Base-by-base conservation (phyloP, 2,329 filamentous ascomycete genomes). In the Colletotrichum euphorbiae region DNA sequence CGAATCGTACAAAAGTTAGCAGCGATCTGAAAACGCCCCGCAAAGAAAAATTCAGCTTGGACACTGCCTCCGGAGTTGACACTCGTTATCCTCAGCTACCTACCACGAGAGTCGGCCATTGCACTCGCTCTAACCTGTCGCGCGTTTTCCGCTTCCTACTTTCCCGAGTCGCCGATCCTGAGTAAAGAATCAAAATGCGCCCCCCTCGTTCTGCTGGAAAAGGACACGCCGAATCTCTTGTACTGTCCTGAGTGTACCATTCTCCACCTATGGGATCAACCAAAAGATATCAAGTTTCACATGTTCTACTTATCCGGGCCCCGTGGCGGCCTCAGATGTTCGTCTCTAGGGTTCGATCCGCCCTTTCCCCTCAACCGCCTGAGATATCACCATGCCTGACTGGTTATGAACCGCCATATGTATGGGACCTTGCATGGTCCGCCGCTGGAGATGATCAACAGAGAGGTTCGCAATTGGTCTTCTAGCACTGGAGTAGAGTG, bases 321-420 rank as follows among this genome's bases (percentile, higher is more conserved):
- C 28, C 1, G 6, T 28, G 6, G 6, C 28, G 2, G 7, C 28
- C 28, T 28, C 7, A 8, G 7, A 28, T 28, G 28, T 28, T 7
- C 28, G 28, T 7, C 2, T 28, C 1, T 1, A 8, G 28, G 6
- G 7, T 28, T 28, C 28, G 28, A 28, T 28, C 28, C 28, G 6
- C 28, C 28, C 28, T 28, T 28, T 28, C 28, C 6, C 28, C 7
- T 45, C 42, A 45, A 2, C 36, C 36, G 36, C 36, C 15, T 45
- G 42, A n/a, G n/a, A 15, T 71, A 72, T 42, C 62, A 45, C 24
- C 19, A 54, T 15, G 65, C 65, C 11, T 33, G 69, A 43, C 52
- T 71, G 12, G 28, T 62, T 3, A 71, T 72, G 66, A 70, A 72
- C 60, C 48, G 58, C 17, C 59, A 70, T 42, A 61, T 71, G 6